A percentile compares a stretch with the other conserved stretches of the same genome.
These are phyloP conservation scores for Teunomyces cretensis DNA, from an alignment of 805 yeast genomes.

Conservation along the genomic window DNA sequence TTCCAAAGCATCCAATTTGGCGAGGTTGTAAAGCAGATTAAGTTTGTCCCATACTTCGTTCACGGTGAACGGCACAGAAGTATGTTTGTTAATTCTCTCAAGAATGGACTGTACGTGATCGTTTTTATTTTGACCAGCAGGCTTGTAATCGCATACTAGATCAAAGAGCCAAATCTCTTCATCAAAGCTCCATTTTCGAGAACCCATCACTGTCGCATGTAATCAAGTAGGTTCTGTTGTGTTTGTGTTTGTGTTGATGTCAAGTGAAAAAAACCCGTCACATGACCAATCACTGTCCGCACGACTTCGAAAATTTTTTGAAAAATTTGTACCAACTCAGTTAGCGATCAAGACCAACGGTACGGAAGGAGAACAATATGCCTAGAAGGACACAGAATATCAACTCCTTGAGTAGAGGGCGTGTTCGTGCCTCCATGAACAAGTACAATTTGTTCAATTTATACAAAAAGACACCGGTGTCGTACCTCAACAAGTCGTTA, in stretches of 20 bases:
- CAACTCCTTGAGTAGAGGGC: conserved; percentile 62
- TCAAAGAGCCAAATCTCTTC: conserved; percentile 63
- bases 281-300: conserved; percentile 2
- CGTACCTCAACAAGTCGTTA: conserved; percentile 61
- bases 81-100: conserved; percentile 33
- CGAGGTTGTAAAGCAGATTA: conserved; percentile 51
- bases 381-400: conserved; percentile 60
- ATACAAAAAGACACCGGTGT: conserved; percentile 65
- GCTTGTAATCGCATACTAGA: conserved; percentile 64
- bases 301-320: conserved; percentile 2
- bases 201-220: background rate
- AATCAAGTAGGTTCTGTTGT: background rate
- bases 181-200: conserved; percentile 51
- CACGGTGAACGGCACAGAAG: conserved; percentile 34
- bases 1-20: conserved; percentile 57
- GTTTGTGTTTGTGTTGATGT: conserved; percentile 4
- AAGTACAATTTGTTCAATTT: conserved; percentile 87
- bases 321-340: background rate
- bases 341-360: background rate
- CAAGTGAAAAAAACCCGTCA: background rate
- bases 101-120: conserved; percentile 44
- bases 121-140: conserved; percentile 57
- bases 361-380: conserved; percentile 32
- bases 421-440: conserved; percentile 88
- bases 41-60: conserved; percentile 61